Conservation (phyloP, 176 grass and related monocot genomes). For the Poa pratensis region DNA sequence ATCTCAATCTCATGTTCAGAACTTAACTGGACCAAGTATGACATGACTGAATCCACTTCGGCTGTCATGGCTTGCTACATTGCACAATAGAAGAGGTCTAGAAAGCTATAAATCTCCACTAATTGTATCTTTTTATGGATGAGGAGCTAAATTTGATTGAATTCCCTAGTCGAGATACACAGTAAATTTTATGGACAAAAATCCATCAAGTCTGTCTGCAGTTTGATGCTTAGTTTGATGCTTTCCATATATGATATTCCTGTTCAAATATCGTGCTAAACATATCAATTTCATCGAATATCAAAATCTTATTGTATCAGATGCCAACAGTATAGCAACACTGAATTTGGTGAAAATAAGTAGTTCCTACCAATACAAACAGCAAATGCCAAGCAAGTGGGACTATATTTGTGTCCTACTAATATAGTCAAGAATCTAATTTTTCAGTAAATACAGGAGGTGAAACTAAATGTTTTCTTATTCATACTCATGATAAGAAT, state of each 20-base stretch:
- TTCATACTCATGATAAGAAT: constrained; percentile 21
- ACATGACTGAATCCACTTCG: not conserved
- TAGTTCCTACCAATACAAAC: not conserved
- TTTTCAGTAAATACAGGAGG: not conserved
- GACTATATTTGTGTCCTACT: constrained; percentile 9
- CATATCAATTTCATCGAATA: not conserved
- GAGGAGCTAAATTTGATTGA: constrained; percentile 17
- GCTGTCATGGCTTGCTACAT: not conserved
- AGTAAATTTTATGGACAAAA: not conserved
- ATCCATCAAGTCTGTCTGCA: not conserved
- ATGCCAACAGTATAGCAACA: not conserved
- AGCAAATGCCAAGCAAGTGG: not conserved
- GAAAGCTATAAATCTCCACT: not conserved
- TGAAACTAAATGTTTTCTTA: not conserved
- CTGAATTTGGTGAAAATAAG: constrained; percentile 1
- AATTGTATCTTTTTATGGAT: not conserved
- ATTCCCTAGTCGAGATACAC: not conserved
- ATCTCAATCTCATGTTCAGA: constrained; percentile 16
- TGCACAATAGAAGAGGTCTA: not conserved
- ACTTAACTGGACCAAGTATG: constrained; percentile 16
- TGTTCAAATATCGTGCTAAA: not conserved
- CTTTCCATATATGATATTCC: not conserved
- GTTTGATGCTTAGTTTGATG: not conserved
- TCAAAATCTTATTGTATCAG: constrained; percentile 5
- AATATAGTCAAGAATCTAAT: not conserved